Percentiles rank a stretch among this genome's conserved stretches.
Conservation (phyloP, 768 basidiomycete species). For the Suillus variegatus region DNA sequence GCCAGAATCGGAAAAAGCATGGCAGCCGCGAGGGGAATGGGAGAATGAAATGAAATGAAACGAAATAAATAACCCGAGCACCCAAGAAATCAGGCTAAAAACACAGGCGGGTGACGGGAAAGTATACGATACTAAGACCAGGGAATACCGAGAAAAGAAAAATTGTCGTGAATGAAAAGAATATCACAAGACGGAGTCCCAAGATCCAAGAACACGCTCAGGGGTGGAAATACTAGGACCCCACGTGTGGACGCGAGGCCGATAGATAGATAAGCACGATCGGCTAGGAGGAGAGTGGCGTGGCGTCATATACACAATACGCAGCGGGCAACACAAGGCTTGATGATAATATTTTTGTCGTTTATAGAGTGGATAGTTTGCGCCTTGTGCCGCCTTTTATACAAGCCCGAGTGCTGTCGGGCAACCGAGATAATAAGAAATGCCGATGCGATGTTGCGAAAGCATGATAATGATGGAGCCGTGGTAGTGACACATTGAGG, state of each 20-base stretch:
- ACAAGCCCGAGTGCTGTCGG: slow-evolving; percentile 34
- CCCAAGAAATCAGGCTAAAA: slow-evolving; percentile 27
- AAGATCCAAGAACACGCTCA: slow-evolving; percentile 45
- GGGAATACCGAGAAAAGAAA: slow-evolving; percentile 20
- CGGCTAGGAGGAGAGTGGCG: slow-evolving; percentile 20
- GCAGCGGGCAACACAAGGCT: slow-evolving; percentile 25
- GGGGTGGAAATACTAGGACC: slow-evolving; percentile 29
- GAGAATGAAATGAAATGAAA: slow-evolving; percentile 11
- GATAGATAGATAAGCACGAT: slow-evolving; percentile 36
- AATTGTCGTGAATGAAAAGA: slow-evolving; percentile 12
- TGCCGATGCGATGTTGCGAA: slow-evolving; percentile 41
- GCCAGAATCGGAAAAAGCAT: neutral
- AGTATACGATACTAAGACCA: slow-evolving; percentile 26
- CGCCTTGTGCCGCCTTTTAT: slow-evolving; percentile 38
- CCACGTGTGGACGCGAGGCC: slow-evolving; percentile 23
- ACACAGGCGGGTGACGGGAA: slow-evolving; percentile 20
- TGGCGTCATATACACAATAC: slow-evolving; percentile 34
- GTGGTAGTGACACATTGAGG: slow-evolving; percentile 46
- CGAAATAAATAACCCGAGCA: slow-evolving; percentile 22
- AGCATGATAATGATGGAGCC: slow-evolving; percentile 42
- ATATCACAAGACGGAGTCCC: slow-evolving; percentile 32
- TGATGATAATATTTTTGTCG: slow-evolving; percentile 16
- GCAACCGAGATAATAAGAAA: slow-evolving; percentile 31
- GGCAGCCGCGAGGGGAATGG: neutral
- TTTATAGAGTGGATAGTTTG: slow-evolving; percentile 28